A percentile compares a stretch with the other conserved stretches of the same genome.
Conservation (phyloP, 2,329 filamentous ascomycete genomes). For the Ophiocordyceps camponoti-leonardi region DNA sequence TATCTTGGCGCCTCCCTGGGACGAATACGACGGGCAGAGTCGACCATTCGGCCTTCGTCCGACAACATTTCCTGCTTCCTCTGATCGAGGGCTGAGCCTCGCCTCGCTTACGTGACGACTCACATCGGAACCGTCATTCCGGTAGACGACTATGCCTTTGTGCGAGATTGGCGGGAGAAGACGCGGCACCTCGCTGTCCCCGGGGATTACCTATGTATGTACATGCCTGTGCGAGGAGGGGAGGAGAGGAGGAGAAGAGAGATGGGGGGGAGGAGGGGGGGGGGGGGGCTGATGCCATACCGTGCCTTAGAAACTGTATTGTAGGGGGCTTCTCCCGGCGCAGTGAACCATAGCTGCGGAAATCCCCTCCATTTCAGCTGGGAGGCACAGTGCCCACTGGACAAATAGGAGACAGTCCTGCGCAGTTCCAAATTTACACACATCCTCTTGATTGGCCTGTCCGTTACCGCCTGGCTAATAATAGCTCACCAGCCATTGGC, state of each 20-base stretch:
- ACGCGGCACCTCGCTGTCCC: background rate
- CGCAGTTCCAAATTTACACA: background rate
- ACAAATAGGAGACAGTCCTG: background rate
- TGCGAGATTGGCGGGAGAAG: background rate
- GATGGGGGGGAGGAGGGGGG: background rate
- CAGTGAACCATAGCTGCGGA: background rate
- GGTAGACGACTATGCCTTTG: background rate
- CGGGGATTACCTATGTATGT: background rate
- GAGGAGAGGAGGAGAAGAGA: no score
- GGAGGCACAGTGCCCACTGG: background rate
- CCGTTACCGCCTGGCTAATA: background rate
- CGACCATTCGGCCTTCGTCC: no score
- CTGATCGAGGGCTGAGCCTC: no score
- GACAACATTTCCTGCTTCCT: no score
- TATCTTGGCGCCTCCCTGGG: no score
- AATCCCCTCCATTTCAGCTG: background rate
- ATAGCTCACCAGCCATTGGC: background rate
- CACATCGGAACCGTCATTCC: background rate
- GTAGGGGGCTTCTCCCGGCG: background rate
- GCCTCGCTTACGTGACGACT: background rate
- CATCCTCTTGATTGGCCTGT: background rate
- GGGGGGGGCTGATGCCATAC: background rate
- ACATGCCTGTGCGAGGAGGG: background rate
- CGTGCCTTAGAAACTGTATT: background rate
- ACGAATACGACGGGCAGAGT: no score